Evolutionary conservation across 768 basidiomycete species (phyloP), one percentile per base, ranked within the genome.

Genomic region (Tubosaeta sp.): DNA sequence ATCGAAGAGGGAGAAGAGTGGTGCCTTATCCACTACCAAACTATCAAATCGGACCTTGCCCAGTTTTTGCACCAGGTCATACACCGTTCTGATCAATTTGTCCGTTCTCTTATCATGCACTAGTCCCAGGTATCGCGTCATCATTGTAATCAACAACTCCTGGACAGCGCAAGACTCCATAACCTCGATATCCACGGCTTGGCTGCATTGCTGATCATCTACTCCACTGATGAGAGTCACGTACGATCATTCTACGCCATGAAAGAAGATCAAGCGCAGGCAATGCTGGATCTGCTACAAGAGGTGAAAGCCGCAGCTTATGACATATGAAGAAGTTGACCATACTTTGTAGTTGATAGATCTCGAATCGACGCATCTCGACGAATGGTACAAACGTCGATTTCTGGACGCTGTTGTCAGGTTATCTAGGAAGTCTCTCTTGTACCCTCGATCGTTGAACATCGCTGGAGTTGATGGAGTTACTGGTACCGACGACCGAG

Each of bases 341-440:
- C 26, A 5, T 26, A 0, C 7, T 13, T 3, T 14, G 11, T 27
- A 65, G 66, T 35, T 69, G 32, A 67, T 67, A 33, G 57, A 63
- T 50, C 31, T 63, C 0, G 60, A 63, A 33, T 65, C 57, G 0
- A 42, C 52, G 13, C 46, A 55, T 27, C 43, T 69, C 14, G 57
- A 65, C 31, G 47, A 32, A 19, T 65, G 63, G 65, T 67, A 67
- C 51, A 61, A 55, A 46, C 65, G 59, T 17, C 53, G 65, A 19
- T 67, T 65, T 52, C 32, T 67, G 48, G 65, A 69, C 25, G 58
- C 63, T 17, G 58, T 69, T 12, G 55, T 69, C 13, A 57, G 64
- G 34, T 48, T 71, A 13, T 67, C 70, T 13, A 59, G 62, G 35
- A 61, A 62, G 52, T 62, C 70, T 11, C 55, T 62, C 33, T 51